phyloP scores from a whole-genome alignment of 2,329 filamentous ascomycete species.

The Aspergillus sp. region DNA sequence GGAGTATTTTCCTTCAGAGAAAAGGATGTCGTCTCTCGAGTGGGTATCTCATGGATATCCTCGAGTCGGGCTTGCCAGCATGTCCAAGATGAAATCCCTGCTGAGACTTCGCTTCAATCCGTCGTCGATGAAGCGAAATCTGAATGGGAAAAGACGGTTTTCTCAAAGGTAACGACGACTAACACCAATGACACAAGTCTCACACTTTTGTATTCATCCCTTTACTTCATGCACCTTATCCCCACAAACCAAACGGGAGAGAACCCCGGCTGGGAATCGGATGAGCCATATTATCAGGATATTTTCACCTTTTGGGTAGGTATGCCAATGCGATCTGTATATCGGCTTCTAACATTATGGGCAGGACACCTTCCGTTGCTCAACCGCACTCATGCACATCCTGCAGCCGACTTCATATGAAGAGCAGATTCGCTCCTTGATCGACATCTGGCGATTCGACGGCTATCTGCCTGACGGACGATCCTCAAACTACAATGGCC shows the following conservation, averaged over 20 bases:
- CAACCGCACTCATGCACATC: constrained; percentile 64
- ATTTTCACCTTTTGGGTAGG: constrained; percentile 66
- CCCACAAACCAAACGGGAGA: constrained; percentile 71
- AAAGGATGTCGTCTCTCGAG: constrained; percentile 53
- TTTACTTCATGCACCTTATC: constrained; percentile 70
- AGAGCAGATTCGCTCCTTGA: constrained; percentile 65
- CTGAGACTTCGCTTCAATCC: constrained; percentile 42
- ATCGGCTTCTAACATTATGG: constrained; percentile 21
- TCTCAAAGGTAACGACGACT: constrained; percentile 63
- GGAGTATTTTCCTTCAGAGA: constrained; percentile 55
- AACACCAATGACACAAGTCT: constrained; percentile 58
- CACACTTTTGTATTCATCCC: constrained; percentile 63
- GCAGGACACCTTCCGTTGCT: constrained; percentile 61
- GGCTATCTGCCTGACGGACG: constrained; percentile 66
- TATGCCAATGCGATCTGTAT: background rate
- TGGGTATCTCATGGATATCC: constrained; percentile 70
- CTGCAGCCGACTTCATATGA: constrained; percentile 63
- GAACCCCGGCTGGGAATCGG: constrained; percentile 64
- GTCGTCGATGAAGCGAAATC: constrained; percentile 51
- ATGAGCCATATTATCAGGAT: constrained; percentile 70
- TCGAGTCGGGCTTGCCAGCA: constrained; percentile 59
- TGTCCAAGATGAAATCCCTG: constrained; percentile 57
- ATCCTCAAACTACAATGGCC: constrained; percentile 68
- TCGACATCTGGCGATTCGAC: constrained; percentile 67
- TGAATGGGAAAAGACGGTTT: constrained; percentile 62